Percentiles rank a stretch among this genome's conserved stretches.
Conservation (phyloP, 176 grass and related monocot species). For the Puya raimondii region DNA sequence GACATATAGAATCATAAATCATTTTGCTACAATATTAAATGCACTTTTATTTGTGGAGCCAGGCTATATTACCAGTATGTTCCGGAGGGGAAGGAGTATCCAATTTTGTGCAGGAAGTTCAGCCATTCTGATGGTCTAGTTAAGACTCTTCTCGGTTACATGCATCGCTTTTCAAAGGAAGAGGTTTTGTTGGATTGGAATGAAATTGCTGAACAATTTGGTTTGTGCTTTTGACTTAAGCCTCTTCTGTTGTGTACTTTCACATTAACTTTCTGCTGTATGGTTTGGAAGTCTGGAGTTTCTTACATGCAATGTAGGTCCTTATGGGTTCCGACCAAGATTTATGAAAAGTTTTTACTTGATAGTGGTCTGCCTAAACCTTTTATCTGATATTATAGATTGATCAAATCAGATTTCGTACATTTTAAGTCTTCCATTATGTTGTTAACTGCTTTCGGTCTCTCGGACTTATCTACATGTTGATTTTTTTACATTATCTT, state of each 20-base stretch:
- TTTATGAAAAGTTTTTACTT: no score
- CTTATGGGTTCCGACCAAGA: no score
- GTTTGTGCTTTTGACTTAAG: constrained; percentile 24
- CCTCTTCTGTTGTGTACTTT: not conserved
- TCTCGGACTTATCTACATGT: no score
- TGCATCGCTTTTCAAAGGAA: constrained; percentile 42
- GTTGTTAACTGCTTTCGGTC: no score
- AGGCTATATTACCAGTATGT: constrained; percentile 88
- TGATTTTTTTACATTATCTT: no score
- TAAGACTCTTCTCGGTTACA: constrained; percentile 38
- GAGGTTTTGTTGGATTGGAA: constrained; percentile 84
- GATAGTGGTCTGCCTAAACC: no score
- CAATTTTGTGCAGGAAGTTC: constrained; percentile 55
- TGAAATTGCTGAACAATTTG: constrained; percentile 59
- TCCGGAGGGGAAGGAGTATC: constrained; percentile 77
- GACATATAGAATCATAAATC: not conserved
- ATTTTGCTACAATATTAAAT: not conserved
- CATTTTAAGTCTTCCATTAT: not conserved
- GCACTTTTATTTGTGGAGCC: constrained; percentile 10
- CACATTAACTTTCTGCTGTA: not conserved
- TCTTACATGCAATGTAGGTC: no score
- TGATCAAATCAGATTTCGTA: not conserved
- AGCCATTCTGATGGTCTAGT: constrained; percentile 31
- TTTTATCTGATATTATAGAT: no score
- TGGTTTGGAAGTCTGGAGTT: no score